A percentile compares a stretch with the other conserved stretches of the same genome.
Evolutionary conservation across 208 protist genomes (phyloP).

Genomic region (Naegleria gruberi): DNA sequence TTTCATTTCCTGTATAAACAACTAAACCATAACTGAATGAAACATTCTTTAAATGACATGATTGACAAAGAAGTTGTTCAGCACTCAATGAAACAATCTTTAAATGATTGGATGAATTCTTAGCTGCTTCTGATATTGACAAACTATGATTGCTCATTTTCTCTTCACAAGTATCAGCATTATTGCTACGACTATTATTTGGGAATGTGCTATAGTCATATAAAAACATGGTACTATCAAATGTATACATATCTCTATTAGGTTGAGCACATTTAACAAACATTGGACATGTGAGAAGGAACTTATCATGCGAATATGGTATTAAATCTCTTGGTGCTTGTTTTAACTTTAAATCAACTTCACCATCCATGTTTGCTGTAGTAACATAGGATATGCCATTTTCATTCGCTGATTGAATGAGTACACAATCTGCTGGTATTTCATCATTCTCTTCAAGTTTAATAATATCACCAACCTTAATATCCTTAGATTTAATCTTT

Average conservation of each 20-base stretch:
- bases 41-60: conserved; percentile 45
- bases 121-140: too few relatives aligned
- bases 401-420: conserved; percentile 60
- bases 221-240: conserved; percentile 24
- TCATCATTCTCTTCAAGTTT: conserved; percentile 60
- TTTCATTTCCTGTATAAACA: conserved; percentile 44
- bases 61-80: conserved; percentile 43
- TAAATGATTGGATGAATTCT: too few relatives aligned
- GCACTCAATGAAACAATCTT: background rate
- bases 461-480: conserved; percentile 71
- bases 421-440: conserved; percentile 76
- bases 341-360: conserved; percentile 71
- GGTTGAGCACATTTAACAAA: conserved; percentile 30
- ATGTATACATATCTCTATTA: conserved; percentile 20
- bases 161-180: too few relatives aligned
- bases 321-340: conserved; percentile 5
- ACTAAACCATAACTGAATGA: conserved; percentile 42
- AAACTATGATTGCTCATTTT: too few relatives aligned
- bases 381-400: conserved; percentile 72
- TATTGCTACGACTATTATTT: background rate
- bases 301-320: too few relatives aligned
- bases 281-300: background rate
- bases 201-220: too few relatives aligned
- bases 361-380: conserved; percentile 73
- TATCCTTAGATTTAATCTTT: conserved; percentile 45